phyloP scores from a whole-genome alignment of 2,329 filamentous ascomycete species.

The Aspergillus hiratsukae region DNA sequence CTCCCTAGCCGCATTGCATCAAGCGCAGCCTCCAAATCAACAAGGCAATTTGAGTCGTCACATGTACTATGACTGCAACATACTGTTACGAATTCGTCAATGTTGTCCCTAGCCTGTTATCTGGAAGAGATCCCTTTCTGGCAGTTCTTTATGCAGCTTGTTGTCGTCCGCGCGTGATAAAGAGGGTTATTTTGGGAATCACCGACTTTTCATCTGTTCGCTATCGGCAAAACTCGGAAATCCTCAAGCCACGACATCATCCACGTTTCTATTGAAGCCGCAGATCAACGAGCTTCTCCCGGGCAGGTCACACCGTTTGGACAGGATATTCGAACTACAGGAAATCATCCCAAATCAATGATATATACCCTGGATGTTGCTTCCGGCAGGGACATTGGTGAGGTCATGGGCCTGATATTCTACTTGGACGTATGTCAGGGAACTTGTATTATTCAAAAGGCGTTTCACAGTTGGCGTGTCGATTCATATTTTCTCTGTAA shows the following conservation, averaged over 20 bases:
- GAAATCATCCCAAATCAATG: neutral
- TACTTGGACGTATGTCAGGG: slow-evolving; percentile 8
- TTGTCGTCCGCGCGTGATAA: neutral
- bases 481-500: slow-evolving; percentile 8
- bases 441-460: slow-evolving; percentile 17
- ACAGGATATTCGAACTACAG: neutral
- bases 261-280: neutral
- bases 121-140: neutral
- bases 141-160: neutral
- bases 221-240: neutral
- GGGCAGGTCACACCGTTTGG: neutral
- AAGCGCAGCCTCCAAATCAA: neutral
- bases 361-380: neutral
- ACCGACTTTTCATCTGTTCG: neutral
- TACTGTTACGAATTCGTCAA: neutral
- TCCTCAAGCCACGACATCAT: neutral
- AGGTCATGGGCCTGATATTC: neutral
- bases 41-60: neutral
- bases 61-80: neutral
- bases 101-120: neutral
- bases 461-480: slow-evolving; percentile 15
- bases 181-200: neutral
- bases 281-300: neutral
- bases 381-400: neutral
- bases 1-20: neutral